Evolutionary conservation across 1,284 basidiomycete species (phyloP), one percentile per base, ranked within the genome.

Genomic region (Boletellus sp.): DNA sequence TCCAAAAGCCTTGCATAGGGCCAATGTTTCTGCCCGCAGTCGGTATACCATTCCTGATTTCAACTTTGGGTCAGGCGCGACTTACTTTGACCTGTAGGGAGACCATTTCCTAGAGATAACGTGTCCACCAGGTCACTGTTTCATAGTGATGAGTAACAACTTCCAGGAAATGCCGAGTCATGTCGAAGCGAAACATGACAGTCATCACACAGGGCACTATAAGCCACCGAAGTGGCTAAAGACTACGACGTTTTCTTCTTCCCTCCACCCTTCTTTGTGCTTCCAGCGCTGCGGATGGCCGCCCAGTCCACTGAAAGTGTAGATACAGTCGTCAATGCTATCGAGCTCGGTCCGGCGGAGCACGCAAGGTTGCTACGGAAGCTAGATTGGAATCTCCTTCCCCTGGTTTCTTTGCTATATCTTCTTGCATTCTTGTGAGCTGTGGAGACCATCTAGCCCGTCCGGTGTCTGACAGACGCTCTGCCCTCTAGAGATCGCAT

Each of bases 401-500:
- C 79, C 4, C 70, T 78, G 30, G 70, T 81, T 33, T 74, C 77
- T 8, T 58, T 85, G 22, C 69, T 86, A 11, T 85, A 84, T 62
- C 72, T 86, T 38, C 73, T 80, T 50, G 77, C 74, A 2, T 81
- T 80, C 60, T 59, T 80, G 78, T 81, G 58, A 64, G 78, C 65
- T n/a, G 18, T 28, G 2, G 22, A 26, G 12, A 37, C 32, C 5
- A 2, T 47, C 24, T 22, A 12, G 12, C 8, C 11, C 13, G 21
- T 21, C 32, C 6, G 2, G 8, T 7, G 10, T 49, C 36, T 48
- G 48, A 54, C 8, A 15, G 10, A 26, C 13, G 13, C 19, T 44
- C 35, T 22, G 11, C 26, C 33, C 18, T 41, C 18, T 51, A 74
- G 70, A 30, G 71, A 74, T 52, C 72, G 71, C 38, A 54, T 58